Evolutionary conservation across 2,329 filamentous ascomycete species (phyloP), one percentile per base, ranked within the genome.

Genomic region (Monilinia aucupariae): DNA sequence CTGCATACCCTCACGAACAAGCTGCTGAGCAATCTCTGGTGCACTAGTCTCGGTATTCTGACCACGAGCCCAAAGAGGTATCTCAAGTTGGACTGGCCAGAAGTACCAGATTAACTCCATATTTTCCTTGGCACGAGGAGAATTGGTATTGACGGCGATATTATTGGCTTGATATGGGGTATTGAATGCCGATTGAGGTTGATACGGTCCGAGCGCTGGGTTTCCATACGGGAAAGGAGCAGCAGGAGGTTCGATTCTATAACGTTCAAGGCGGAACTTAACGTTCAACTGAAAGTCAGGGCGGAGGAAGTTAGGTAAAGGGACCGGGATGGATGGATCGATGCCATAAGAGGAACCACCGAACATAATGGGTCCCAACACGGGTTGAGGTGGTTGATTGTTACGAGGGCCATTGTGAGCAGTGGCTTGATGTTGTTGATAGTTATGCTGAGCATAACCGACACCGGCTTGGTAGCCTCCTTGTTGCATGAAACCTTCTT

Each of bases 211-310:
- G 1, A 27, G 10, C 1, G n/a, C 15, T 10, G 55, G 15, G 9
- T n/a, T 34, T 45, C 53, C 53, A 34, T 47, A 47, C 10, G 22
- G 25, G 9, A 43, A n/a, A 17, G 15, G 2, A 15, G 34, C 27
- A 9, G 30, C 13, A 12, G 49, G 59, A 17, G 30, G 45, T 8
- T 52, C 39, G 12, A 43, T 1, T 34, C 59, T 49, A 13, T 47
- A 54, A 15, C 59, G 59, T 34, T 61, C 59, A 9, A 61, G 49
- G 10, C 59, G 59, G 10, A 61, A 47, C 17, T 61, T 61, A 15
- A 61, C 39, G 20, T 61, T 61, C 9, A 61, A 20, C 12, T 32
- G 59, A 2, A 20, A 43, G 6, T 7, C 34, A 2, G 59, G 59
- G 0, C 17, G n/a, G 4, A 7, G 1, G 5, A 61, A 61, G 5